Conservation (phyloP, 2,329 filamentous ascomycete species). For the Cladosporium sp. region DNA sequence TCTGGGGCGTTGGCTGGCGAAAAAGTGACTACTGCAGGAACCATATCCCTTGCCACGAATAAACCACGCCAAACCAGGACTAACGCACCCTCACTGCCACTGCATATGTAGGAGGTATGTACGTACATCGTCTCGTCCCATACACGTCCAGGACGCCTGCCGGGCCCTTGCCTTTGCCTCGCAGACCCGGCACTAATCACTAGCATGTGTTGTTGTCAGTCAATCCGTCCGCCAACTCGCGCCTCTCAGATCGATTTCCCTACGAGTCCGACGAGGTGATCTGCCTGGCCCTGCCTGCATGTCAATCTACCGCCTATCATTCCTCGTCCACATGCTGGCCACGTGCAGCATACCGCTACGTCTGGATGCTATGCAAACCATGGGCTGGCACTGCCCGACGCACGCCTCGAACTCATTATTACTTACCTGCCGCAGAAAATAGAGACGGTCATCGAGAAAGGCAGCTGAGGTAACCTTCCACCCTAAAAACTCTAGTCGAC, state of each 20-base stretch:
- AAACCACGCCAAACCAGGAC: constrained; percentile 3
- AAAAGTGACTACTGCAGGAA: constrained; percentile 11
- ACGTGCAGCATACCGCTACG: too few relatives aligned
- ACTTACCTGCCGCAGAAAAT: too few relatives aligned
- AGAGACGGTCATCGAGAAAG: too few relatives aligned
- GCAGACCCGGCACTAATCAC: not conserved
- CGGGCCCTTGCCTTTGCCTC: not conserved
- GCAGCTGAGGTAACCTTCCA: constrained; percentile 6
- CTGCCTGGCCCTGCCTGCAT: not conserved
- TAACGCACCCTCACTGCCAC: constrained; percentile 1
- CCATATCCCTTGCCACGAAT: constrained; percentile 11
- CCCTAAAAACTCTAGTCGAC: constrained; percentile 3
- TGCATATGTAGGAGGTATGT: not conserved
- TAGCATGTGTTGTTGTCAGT: not conserved
- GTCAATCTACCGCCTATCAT: not conserved
- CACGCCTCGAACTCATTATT: too few relatives aligned
- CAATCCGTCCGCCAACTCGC: too few relatives aligned
- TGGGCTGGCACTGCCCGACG: not conserved
- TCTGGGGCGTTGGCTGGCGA: constrained; percentile 4
- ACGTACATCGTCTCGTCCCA: not conserved
- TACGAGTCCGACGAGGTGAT: not conserved
- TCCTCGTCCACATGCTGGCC: not conserved
- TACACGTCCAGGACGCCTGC: not conserved
- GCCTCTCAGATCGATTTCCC: not conserved
- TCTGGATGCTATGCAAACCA: not conserved